Percentiles rank a stretch among this genome's conserved stretches.
phyloP scores from a whole-genome alignment of 2,329 filamentous ascomycete species.

The Monosporascus sp. region DNA sequence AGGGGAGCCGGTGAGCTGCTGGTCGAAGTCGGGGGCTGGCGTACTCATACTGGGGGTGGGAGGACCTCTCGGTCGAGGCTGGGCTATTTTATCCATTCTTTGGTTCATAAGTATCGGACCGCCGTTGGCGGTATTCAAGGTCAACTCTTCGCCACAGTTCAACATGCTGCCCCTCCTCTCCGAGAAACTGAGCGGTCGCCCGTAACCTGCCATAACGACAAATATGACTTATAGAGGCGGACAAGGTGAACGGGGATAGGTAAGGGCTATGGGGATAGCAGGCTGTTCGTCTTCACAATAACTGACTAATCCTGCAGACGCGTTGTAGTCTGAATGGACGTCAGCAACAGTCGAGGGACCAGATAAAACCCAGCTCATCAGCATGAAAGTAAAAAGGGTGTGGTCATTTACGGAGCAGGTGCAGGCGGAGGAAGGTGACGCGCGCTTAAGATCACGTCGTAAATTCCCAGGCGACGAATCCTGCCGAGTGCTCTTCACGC shows the following conservation, averaged over 20 bases:
- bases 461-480: too few species aligned
- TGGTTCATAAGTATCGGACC: slow-evolving; percentile 34
- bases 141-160: slow-evolving; percentile 47
- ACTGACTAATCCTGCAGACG: not conserved
- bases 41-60: slow-evolving; percentile 64
- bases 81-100: slow-evolving; percentile 49
- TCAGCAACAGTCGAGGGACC: not conserved
- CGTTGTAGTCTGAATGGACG: not conserved
- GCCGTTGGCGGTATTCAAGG: slow-evolving; percentile 41
- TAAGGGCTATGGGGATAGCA: not conserved
- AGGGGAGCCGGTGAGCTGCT: slow-evolving; percentile 54
- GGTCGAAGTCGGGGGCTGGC: slow-evolving; percentile 57
- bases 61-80: slow-evolving; percentile 49
- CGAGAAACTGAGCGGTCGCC: slow-evolving; percentile 53
- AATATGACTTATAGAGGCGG: not conserved
- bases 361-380: not conserved
- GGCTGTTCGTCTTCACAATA: not conserved
- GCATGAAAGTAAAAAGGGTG: not conserved
- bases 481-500: too few species aligned
- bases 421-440: too few species aligned
- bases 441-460: too few species aligned
- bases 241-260: not conserved
- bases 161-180: slow-evolving; percentile 55
- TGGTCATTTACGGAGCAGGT: too few species aligned
- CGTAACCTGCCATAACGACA: slow-evolving; percentile 36